Evolutionary conservation across 2,329 filamentous ascomycete species (phyloP).

Genomic region (Alternaria arborescens): DNA sequence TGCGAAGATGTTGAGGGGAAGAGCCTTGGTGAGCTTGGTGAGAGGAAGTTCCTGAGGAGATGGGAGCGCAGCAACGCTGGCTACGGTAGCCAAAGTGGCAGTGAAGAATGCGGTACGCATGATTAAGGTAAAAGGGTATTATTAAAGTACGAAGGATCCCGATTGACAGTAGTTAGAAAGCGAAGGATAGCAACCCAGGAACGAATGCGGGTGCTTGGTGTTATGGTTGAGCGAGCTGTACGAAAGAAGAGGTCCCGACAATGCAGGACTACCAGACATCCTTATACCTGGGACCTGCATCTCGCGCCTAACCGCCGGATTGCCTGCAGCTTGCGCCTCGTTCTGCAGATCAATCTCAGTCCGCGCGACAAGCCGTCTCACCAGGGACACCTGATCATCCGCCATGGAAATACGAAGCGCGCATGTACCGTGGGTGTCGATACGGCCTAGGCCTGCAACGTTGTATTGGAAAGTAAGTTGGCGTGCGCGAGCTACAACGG

Average conservation of each 20-base stretch:
- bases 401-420: conserved; percentile 25
- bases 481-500: conserved; percentile 16
- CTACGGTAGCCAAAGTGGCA: conserved; percentile 25
- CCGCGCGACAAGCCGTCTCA: conserved; percentile 13
- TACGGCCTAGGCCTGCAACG: conserved; percentile 25
- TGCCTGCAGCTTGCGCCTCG: conserved; percentile 3
- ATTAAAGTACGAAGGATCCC: conserved; percentile 2
- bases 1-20: conserved; percentile 19
- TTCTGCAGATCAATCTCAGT: conserved; percentile 15
- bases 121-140: conserved; percentile 23
- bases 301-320: not conserved
- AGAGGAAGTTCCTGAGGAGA: conserved; percentile 15
- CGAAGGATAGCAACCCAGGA: conserved; percentile 16
- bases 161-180: conserved; percentile 11
- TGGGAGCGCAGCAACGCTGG: conserved; percentile 22
- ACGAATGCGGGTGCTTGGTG: conserved; percentile 9
- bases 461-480: conserved; percentile 24
- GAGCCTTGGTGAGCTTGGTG: conserved; percentile 10
- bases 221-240: conserved; percentile 11
- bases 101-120: conserved; percentile 28
- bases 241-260: conserved; percentile 1
- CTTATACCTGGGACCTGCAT: conserved; percentile 24
- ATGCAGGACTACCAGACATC: conserved; percentile 12
- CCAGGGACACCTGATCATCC: conserved; percentile 16
- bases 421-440: conserved; percentile 17